These are phyloP conservation scores for Ceraceosorus bombacis DNA, from an alignment of 1,284 basidiomycete species.

Conservation along the genomic window DNA sequence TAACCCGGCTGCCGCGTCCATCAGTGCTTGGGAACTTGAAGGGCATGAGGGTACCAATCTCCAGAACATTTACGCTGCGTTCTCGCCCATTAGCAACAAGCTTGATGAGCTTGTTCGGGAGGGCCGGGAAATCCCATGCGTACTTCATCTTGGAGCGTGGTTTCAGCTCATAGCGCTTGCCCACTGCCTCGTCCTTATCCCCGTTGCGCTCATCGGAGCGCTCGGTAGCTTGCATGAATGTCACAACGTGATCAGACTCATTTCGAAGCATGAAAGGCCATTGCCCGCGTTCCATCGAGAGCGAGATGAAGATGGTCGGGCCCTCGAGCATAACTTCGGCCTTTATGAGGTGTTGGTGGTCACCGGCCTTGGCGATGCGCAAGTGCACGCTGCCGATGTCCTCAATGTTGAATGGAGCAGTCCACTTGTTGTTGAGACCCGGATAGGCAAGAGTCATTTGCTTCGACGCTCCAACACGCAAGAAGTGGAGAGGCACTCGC, in stretches of 20 bases:
- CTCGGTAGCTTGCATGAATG: constrained; percentile 59
- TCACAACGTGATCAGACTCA: constrained; percentile 66
- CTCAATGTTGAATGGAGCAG: constrained; percentile 77
- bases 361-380: constrained; percentile 53
- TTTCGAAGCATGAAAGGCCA: constrained; percentile 94
- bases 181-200: constrained; percentile 23
- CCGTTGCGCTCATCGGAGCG: constrained; percentile 5
- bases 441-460: constrained; percentile 74
- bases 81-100: constrained; percentile 60
- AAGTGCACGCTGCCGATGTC: constrained; percentile 82
- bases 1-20: constrained; percentile 53
- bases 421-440: constrained; percentile 79
- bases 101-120: constrained; percentile 70
- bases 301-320: constrained; percentile 77
- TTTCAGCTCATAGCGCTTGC: constrained; percentile 55
- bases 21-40: constrained; percentile 61
- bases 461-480: constrained; percentile 57
- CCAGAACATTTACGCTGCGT: constrained; percentile 83
- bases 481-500: constrained; percentile 63
- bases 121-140: constrained; percentile 91
- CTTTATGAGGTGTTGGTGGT: constrained; percentile 60
- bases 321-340: constrained; percentile 78
- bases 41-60: constrained; percentile 86
- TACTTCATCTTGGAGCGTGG: constrained; percentile 62
- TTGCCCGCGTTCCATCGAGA: constrained; percentile 60